Evolutionary conservation across 164 flowering plant species (phyloP).

Genomic region (Protea cynaroides): DNA sequence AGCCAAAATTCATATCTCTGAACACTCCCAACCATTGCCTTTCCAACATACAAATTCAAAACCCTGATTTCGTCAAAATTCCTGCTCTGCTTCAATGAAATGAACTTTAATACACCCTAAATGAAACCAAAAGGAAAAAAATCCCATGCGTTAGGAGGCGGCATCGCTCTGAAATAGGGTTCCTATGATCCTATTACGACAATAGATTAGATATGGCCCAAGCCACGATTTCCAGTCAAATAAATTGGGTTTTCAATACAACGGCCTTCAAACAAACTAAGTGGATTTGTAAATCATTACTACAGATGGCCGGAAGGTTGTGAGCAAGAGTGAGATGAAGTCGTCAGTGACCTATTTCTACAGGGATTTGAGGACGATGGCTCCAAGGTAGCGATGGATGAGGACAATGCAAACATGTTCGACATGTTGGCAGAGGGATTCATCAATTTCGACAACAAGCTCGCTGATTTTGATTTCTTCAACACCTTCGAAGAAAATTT

Average conservation of each 20-base stretch:
- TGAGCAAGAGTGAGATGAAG: too few species aligned
- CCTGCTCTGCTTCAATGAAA: conserved; percentile 49
- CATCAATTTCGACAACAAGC: too few species aligned
- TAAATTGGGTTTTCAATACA: neutral
- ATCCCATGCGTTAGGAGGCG: neutral
- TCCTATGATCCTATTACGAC: neutral
- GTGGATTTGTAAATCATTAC: conserved; percentile 10
- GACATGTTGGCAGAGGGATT: conserved; percentile 55
- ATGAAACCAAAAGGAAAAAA: neutral
- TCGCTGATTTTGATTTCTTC: too few species aligned
- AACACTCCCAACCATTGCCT: conserved; percentile 28
- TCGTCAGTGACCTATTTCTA: conserved; percentile 31
- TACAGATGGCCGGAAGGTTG: too few species aligned
- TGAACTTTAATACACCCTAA: conserved; percentile 57
- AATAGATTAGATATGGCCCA: neutral
- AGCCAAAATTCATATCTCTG: conserved; percentile 36
- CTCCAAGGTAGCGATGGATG: conserved; percentile 58
- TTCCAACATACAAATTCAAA: conserved; percentile 31
- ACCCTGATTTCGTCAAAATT: conserved; percentile 29
- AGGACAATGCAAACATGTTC: conserved; percentile 49
- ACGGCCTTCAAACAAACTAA: too few species aligned
- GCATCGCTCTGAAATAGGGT: neutral
- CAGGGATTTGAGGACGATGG: conserved; percentile 38
- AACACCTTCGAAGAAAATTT: too few species aligned
- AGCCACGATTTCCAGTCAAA: neutral